Percentiles rank a stretch among this genome's conserved stretches.
Conservation (phyloP, 2,329 filamentous ascomycete genomes). For the Penicillium polonicum region DNA sequence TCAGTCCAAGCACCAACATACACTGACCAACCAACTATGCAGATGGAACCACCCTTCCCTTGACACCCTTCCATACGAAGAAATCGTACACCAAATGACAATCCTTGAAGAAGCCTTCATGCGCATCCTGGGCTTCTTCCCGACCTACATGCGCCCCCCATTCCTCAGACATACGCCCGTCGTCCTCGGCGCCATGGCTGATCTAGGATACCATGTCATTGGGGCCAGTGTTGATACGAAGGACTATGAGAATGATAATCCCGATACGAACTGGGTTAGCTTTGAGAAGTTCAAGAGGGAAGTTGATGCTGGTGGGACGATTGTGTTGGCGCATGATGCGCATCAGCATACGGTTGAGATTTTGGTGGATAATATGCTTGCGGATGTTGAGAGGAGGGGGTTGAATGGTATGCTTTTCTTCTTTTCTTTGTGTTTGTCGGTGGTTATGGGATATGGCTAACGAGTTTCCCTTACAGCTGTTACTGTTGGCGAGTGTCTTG, state of each 20-base stretch:
- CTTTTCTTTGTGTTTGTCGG: not conserved
- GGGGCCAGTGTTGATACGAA: slow-evolving; percentile 44
- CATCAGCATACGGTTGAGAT: slow-evolving; percentile 37
- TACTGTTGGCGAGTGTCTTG: slow-evolving; percentile 59
- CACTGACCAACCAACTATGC: not conserved
- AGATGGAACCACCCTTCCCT: slow-evolving; percentile 46
- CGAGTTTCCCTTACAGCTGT: slow-evolving; percentile 39
- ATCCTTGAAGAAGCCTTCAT: slow-evolving; percentile 42
- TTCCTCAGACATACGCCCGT: slow-evolving; percentile 39
- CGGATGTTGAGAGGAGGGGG: slow-evolving; percentile 43
- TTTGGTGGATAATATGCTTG: slow-evolving; percentile 36
- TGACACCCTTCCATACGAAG: slow-evolving; percentile 30
- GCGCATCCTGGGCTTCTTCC: slow-evolving; percentile 45
- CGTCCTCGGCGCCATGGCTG: slow-evolving; percentile 38
- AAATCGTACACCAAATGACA: slow-evolving; percentile 42
- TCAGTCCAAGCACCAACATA: not conserved
- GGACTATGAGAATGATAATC: slow-evolving; percentile 42
- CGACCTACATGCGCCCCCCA: slow-evolving; percentile 51
- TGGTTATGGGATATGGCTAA: not conserved
- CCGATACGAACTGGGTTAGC: slow-evolving; percentile 29
- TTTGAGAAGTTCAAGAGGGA: slow-evolving; percentile 34
- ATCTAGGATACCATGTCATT: slow-evolving; percentile 49
- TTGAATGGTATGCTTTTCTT: slow-evolving; percentile 31
- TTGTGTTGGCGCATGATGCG: slow-evolving; percentile 41
- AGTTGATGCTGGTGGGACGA: slow-evolving; percentile 33